Base-by-base conservation (phyloP, 345 rosid genomes). In the Gossypium thurberi region DNA sequence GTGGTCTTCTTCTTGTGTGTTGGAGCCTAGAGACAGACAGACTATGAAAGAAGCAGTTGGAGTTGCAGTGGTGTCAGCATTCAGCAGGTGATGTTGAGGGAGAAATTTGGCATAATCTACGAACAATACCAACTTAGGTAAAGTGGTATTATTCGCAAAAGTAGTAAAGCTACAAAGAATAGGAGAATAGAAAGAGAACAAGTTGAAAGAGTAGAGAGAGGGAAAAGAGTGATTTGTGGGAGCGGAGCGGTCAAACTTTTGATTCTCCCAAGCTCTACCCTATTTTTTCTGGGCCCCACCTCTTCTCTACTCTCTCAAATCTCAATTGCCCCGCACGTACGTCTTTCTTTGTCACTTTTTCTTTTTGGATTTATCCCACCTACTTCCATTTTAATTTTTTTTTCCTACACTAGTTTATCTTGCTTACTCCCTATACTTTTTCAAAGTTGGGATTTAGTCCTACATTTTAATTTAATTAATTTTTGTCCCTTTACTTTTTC, bases 161-260 rank as follows among this genome's bases (percentile, higher is more conserved):
- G 18, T 21, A 6, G 14, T 51, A 53, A 33, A 51, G 74, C 46
- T 43, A 21, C 2, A 42, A 25, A 57, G 18, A 47, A 11, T 17
- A 4, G 8, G 17, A 12, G 52, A 70, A 47, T 28, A 43, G 59
- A 58, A 53, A 71, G 12, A 18, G 25, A 47, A 46, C 55, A 66
- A 66, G 55, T 66, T 47, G 70, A 28, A 12, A 11, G 37, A 28
- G 55, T 23, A 17, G 33, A 7, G 10, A 28, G 23, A 18, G 6
- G 25, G 20, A 10, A 18, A n/a, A 23, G 70, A 73, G 77, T 67
- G 68, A 69, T 51, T 69, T 68, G 70, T 43, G 69, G 69, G 57
- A 48, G 56, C 8, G 80, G 78, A 63, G 76, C 81, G 58, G 83
- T 85, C 88, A 82, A 85, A 82, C 78, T 75, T 84, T 73, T 77